phyloP scores from a whole-genome alignment of 2,329 filamentous ascomycete genomes.

The Elsinoe australis region DNA sequence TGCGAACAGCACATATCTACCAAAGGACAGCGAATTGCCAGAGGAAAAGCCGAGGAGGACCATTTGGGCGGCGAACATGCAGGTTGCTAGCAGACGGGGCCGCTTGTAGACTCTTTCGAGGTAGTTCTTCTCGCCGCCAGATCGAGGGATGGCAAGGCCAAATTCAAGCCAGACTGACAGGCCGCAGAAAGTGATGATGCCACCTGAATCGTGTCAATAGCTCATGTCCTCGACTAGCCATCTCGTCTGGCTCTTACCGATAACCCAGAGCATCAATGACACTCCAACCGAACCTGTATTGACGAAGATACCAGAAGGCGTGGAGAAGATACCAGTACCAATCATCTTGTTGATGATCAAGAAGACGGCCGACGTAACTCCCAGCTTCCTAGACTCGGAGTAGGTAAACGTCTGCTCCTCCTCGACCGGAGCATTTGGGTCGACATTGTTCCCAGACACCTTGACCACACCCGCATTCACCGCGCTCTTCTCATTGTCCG shows the following conservation, averaged over 20 bases:
- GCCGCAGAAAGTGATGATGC: constrained; percentile 14
- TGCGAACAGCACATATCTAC: constrained; percentile 17
- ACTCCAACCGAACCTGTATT: constrained; percentile 56
- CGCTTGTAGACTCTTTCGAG: constrained; percentile 56
- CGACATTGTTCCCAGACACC: constrained; percentile 9
- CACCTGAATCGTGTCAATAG: background rate
- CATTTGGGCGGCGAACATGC: constrained; percentile 53
- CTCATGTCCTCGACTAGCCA: too few relatives aligned
- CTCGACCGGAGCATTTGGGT: constrained; percentile 10
- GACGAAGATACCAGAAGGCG: constrained; percentile 50
- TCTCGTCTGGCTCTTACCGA: too few relatives aligned
- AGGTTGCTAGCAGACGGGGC: constrained; percentile 54
- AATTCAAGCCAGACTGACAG: constrained; percentile 55
- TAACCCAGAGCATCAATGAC: constrained; percentile 56
- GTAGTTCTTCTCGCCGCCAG: constrained; percentile 61
- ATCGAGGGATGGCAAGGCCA: constrained; percentile 56
- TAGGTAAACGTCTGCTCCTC: constrained; percentile 9
- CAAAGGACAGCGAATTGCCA: constrained; percentile 30
- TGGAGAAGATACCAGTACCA: constrained; percentile 60
- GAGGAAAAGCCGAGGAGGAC: constrained; percentile 45
- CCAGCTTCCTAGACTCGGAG: constrained; percentile 14
- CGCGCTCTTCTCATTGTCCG: constrained; percentile 8
- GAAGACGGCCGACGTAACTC: constrained; percentile 47
- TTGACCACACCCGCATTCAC: constrained; percentile 8
- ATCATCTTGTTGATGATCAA: constrained; percentile 60